phyloP scores from a whole-genome alignment of 2,329 filamentous ascomycete species.

The Trichoderma harzianum region DNA sequence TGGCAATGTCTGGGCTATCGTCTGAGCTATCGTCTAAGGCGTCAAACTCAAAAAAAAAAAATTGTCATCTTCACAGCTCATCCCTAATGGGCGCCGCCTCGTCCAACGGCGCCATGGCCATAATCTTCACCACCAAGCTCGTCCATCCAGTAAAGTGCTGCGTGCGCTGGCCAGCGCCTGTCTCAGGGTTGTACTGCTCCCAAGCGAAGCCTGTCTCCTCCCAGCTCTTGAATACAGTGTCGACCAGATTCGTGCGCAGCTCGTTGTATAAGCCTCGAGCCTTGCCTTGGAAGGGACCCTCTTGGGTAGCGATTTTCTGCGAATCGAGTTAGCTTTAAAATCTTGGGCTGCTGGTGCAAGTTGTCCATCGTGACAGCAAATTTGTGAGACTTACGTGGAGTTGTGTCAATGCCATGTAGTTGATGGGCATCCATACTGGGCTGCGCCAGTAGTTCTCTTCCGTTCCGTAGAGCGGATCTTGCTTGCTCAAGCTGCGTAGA shows the following conservation, averaged over 20 bases:
- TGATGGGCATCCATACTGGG: constrained; percentile 94
- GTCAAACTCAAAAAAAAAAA: not conserved
- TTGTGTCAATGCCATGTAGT: constrained; percentile 79
- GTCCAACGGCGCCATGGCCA: constrained; percentile 79
- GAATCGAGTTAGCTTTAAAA: constrained; percentile 29
- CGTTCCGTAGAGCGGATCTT: constrained; percentile 79
- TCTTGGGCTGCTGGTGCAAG: not conserved
- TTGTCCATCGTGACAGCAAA: not conserved
- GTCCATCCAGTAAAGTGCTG: constrained; percentile 99
- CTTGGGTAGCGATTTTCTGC: constrained; percentile 60
- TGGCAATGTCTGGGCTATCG: not conserved
- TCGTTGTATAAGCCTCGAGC: constrained; percentile 72
- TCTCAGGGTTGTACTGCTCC: constrained; percentile 97
- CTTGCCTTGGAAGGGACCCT: constrained; percentile 64
- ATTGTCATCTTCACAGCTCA: constrained; percentile 42
- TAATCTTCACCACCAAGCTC: constrained; percentile 95
- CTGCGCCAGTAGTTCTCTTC: constrained; percentile 97
- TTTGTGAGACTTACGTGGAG: constrained; percentile 62
- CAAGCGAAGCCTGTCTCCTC: constrained; percentile 90
- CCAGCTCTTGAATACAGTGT: constrained; percentile 87
- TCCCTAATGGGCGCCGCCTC: constrained; percentile 37
- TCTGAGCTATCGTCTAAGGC: not conserved
- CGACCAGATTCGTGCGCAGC: constrained; percentile 78
- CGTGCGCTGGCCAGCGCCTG: constrained; percentile 86
- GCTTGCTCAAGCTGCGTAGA: constrained; percentile 83